phyloP scores from a whole-genome alignment of 495 filamentous ascomycete genomes.

The Neurospora sp. region DNA sequence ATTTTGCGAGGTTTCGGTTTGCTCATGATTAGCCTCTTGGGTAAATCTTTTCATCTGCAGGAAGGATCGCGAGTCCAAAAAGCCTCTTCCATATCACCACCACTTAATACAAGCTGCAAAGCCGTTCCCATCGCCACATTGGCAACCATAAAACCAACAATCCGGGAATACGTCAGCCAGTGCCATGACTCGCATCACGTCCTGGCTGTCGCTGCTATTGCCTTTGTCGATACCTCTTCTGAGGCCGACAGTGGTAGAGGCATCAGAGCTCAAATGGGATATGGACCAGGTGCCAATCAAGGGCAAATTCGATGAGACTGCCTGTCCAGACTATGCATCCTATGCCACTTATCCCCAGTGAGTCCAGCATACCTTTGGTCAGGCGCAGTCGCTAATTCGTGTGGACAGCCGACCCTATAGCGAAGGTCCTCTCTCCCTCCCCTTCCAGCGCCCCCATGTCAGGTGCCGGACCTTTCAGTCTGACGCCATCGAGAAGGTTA shows the following conservation, averaged over 20 bases:
- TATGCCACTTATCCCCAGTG: constrained; percentile 41
- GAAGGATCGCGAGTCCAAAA: neutral
- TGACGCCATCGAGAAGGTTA: constrained; percentile 75
- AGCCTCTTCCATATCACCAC: neutral
- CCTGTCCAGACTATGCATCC: constrained; percentile 44
- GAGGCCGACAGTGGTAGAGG: constrained; percentile 2
- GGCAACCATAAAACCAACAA: neutral
- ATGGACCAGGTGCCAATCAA: constrained; percentile 14
- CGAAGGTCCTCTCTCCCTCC: constrained; percentile 66
- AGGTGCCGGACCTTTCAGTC: constrained; percentile 86
- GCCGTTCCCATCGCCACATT: neutral
- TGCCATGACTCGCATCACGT: neutral
- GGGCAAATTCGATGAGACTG: constrained; percentile 12
- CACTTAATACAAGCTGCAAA: neutral
- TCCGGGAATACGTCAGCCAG: neutral
- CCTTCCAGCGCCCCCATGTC: constrained; percentile 75
- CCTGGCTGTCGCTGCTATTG: constrained; percentile 8
- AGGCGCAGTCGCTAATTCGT: neutral
- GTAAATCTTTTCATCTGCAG: neutral
- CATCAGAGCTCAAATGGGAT: constrained; percentile 6
- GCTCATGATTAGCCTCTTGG: neutral
- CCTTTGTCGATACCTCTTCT: constrained; percentile 7
- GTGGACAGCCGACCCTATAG: constrained; percentile 59
- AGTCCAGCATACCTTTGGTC: constrained; percentile 1
- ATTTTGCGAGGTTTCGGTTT: neutral